Evolutionary conservation across 371 early-diverging fungal species (phyloP).

Genomic region (Mortierella sp.): DNA sequence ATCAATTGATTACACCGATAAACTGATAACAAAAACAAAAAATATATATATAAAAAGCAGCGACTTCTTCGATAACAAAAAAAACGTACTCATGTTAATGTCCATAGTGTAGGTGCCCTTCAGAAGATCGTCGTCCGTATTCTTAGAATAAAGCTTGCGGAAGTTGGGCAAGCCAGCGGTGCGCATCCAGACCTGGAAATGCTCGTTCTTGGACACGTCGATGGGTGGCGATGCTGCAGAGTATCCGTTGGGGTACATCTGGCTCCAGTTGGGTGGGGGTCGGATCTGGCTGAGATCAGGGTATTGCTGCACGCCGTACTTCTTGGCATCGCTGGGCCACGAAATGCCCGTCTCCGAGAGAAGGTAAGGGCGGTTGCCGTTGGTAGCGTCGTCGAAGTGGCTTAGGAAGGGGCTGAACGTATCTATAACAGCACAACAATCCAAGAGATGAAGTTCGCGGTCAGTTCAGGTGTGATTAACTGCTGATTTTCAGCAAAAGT

Average conservation of each 20-base stretch:
- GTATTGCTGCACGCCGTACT: constrained; percentile 77
- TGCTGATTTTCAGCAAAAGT: background rate
- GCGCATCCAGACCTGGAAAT: constrained; percentile 99
- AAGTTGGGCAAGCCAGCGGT: constrained; percentile 97
- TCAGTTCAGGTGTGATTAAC: background rate
- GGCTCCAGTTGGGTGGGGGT: constrained; percentile 88
- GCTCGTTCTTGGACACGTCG: constrained; percentile 79
- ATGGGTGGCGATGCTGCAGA: constrained; percentile 76
- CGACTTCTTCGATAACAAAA: background rate
- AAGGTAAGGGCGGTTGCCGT: constrained; percentile 59
- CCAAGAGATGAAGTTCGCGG: background rate
- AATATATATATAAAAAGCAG: background rate
- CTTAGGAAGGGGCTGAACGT: constrained; percentile 43
- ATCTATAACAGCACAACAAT: constrained; percentile 26
- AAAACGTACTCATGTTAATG: constrained; percentile 74
- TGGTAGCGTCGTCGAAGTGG: constrained; percentile 28
- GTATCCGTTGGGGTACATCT: constrained; percentile 73
- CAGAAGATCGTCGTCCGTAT: constrained; percentile 67
- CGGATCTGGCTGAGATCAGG: constrained; percentile 62
- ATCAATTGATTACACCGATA: background rate
- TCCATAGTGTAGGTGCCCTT: constrained; percentile 77
- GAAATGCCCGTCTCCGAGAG: constrained; percentile 83
- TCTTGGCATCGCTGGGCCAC: constrained; percentile 89
- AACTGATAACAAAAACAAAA: constrained; percentile 18
- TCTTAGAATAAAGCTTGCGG: constrained; percentile 95